These are phyloP conservation scores for Pseudogymnoascus sp. DNA, from an alignment of 2,329 filamentous ascomycete genomes.

Conservation along the genomic window DNA sequence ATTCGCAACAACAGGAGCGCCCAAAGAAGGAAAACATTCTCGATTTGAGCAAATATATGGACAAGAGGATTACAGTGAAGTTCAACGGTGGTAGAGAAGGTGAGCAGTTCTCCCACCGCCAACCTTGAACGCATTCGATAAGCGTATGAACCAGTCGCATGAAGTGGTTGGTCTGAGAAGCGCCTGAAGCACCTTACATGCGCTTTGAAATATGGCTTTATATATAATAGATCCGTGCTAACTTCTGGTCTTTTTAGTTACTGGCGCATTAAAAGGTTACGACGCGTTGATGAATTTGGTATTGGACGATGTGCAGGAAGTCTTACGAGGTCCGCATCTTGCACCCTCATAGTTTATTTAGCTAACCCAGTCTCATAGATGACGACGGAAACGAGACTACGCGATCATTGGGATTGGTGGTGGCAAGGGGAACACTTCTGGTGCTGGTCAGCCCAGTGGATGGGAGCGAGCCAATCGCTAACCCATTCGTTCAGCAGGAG, in stretches of 20 bases:
- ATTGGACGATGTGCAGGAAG: slow-evolving; percentile 86
- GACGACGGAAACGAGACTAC: slow-evolving; percentile 81
- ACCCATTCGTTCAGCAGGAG: slow-evolving; percentile 76
- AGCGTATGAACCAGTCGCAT: neutral
- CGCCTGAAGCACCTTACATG: neutral
- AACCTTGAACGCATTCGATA: neutral
- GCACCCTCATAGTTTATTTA: slow-evolving; percentile 8
- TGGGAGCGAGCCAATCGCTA: slow-evolving; percentile 91
- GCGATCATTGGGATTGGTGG: slow-evolving; percentile 64
- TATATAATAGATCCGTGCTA: neutral
- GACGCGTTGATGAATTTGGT: slow-evolving; percentile 98
- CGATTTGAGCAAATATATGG: slow-evolving; percentile 91
- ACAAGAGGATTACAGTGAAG: slow-evolving; percentile 91
- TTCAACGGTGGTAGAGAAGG: slow-evolving; percentile 93
- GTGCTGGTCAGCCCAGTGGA: slow-evolving; percentile 89
- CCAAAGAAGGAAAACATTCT: slow-evolving; percentile 99
- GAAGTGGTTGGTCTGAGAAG: neutral
- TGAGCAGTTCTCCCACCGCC: slow-evolving; percentile 34
- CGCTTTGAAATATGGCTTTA: neutral
- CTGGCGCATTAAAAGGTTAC: slow-evolving; percentile 85
- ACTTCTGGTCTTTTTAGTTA: slow-evolving; percentile 50
- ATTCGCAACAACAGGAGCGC: slow-evolving; percentile 51
- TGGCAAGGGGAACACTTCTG: slow-evolving; percentile 84
- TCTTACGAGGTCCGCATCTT: slow-evolving; percentile 63
- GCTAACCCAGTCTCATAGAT: slow-evolving; percentile 47